Evolutionary conservation across 441 rosid species (phyloP).

Genomic region (Adansonia gregorii): DNA sequence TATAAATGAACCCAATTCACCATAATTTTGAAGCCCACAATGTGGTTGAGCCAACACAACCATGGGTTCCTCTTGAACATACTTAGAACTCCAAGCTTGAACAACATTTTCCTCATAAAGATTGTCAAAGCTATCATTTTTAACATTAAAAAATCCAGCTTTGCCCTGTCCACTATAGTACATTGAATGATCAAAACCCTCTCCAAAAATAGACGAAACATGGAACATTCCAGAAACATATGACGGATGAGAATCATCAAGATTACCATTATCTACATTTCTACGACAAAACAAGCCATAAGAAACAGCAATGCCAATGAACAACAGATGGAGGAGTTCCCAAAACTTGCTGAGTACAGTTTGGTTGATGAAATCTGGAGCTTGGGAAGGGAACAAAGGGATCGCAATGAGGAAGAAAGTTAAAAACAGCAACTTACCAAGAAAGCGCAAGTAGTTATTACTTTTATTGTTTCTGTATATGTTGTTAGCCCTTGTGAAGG

Average conservation of each 20-base stretch:
- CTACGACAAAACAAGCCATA: slow-evolving; percentile 81
- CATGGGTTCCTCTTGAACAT: slow-evolving; percentile 55
- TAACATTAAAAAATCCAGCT: slow-evolving; percentile 33
- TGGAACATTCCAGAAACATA: slow-evolving; percentile 56
- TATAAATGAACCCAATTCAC: slow-evolving; percentile 28
- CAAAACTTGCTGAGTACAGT: slow-evolving; percentile 59
- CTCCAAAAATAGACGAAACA: slow-evolving; percentile 61
- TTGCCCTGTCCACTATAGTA: slow-evolving; percentile 31
- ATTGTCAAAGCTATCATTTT: slow-evolving; percentile 31
- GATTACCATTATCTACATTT: slow-evolving; percentile 38
- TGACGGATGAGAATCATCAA: slow-evolving; percentile 47
- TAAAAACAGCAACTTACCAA: slow-evolving; percentile 57
- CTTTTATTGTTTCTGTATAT: not conserved
- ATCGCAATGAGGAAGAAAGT: slow-evolving; percentile 62
- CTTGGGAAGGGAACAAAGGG: slow-evolving; percentile 72
- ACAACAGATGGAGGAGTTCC: slow-evolving; percentile 67
- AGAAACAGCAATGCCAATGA: slow-evolving; percentile 77
- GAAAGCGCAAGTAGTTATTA: slow-evolving; percentile 32
- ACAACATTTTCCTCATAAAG: slow-evolving; percentile 34
- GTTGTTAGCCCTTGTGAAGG: slow-evolving; percentile 20
- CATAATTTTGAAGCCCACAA: slow-evolving; percentile 43
- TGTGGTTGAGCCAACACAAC: slow-evolving; percentile 58
- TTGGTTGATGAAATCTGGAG: slow-evolving; percentile 65
- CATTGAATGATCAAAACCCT: slow-evolving; percentile 42
- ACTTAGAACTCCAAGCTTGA: slow-evolving; percentile 67